These are phyloP conservation scores for Daedaleopsis sinensis DNA, from an alignment of 768 basidiomycete genomes.

Conservation along the genomic window DNA sequence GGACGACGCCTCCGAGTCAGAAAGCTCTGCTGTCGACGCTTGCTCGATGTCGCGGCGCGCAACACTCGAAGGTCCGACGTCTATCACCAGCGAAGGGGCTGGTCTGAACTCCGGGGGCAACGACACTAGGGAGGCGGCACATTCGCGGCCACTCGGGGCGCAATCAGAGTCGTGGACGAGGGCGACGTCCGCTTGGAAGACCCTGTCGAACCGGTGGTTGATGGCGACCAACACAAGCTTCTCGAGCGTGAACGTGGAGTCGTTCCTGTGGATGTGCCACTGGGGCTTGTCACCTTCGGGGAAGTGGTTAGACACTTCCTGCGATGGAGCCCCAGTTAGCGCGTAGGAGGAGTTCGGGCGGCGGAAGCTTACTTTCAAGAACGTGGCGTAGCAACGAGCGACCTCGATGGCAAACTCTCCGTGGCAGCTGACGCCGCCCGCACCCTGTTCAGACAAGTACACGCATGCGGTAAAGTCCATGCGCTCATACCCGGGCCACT, in stretches of 20 bases:
- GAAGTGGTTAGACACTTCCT: not conserved
- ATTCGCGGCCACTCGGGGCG: too few species aligned
- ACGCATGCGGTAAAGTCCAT: not conserved
- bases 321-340: not conserved
- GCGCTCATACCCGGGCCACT: not conserved
- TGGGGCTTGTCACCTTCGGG: not conserved
- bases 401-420: not conserved
- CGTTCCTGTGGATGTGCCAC: not conserved
- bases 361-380: not conserved
- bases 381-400: not conserved
- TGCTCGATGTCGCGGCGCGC: too few species aligned
- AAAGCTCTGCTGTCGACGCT: too few species aligned
- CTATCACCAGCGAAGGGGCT: too few species aligned
- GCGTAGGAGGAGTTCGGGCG: not conserved
- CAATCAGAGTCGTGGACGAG: not conserved
- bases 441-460: not conserved
- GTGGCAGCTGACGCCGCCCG: not conserved
- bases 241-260: not conserved
- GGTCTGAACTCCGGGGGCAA: too few species aligned
- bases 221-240: not conserved
- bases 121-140: too few species aligned
- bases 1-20: too few species aligned
- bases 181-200: not conserved
- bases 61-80: too few species aligned
- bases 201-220: not conserved